Percentiles rank a stretch among this genome's conserved stretches.
phyloP scores from a whole-genome alignment of 768 basidiomycete species.

The Pleurotus djamor region DNA sequence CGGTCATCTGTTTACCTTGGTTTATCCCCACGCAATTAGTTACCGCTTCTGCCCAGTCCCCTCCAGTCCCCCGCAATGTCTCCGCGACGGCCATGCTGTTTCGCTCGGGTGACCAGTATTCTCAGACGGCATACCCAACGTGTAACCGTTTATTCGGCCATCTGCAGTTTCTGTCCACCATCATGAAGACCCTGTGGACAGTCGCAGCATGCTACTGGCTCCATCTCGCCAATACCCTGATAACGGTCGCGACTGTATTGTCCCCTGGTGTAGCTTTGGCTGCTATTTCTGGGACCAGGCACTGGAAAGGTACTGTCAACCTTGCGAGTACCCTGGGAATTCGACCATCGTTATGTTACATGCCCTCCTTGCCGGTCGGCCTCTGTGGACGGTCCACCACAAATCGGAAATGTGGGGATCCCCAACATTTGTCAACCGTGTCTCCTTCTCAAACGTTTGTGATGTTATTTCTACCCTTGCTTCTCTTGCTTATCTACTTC shows the following conservation, averaged over 20 bases:
- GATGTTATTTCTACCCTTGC: neutral
- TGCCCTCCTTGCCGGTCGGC: no score
- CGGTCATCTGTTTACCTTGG: conserved; percentile 6
- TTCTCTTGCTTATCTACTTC: neutral
- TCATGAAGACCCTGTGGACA: neutral
- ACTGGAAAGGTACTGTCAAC: neutral
- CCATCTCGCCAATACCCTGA: neutral
- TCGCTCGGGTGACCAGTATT: neutral
- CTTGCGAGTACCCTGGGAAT: neutral
- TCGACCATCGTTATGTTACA: neutral
- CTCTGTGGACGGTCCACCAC: neutral
- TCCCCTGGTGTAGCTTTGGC: neutral
- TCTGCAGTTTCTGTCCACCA: conserved; percentile 1
- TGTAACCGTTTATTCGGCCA: conserved; percentile 2
- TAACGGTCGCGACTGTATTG: neutral
- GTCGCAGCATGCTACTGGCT: neutral
- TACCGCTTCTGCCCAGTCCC: conserved; percentile 1
- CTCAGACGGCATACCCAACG: conserved; percentile 3
- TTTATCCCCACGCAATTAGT: conserved; percentile 2
- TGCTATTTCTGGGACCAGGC: neutral
- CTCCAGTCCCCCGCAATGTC: neutral
- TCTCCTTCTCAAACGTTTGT: conserved; percentile 5
- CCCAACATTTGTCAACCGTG: neutral
- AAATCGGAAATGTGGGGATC: neutral
- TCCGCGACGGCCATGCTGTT: conserved; percentile 3